Evolutionary conservation across 78 protist species (phyloP).

Genomic region (slime mould (Dictyostelium discoideum)): dicty_2.7 NC_007091.3:2404501-2405000

Average conservation of each 20-base stretch:
- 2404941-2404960: background rate
- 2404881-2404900: background rate
- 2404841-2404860: conserved; percentile 34
- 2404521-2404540: conserved; percentile 34
- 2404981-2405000: background rate
- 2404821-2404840: conserved; percentile 16
- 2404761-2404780: conserved; percentile 17
- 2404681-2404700: background rate
- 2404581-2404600: conserved; percentile 60
- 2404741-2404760: conserved; percentile 15
- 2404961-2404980: background rate
- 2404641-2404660: conserved; percentile 34
- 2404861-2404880: conserved; percentile 34
- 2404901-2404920: background rate
- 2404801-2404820: conserved; percentile 30
- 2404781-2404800: conserved; percentile 42
- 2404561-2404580: background rate
- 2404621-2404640: conserved; percentile 1
- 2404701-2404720: background rate
- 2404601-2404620: conserved; percentile 29
- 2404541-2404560: conserved; percentile 25
- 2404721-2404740: background rate
- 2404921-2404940: background rate
- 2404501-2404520: conserved; percentile 33
- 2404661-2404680: background rate